Percentiles rank a stretch among this genome's conserved stretches.
phyloP scores from a whole-genome alignment of 2,329 filamentous ascomycete species.

The Neonectria ditissima region DNA sequence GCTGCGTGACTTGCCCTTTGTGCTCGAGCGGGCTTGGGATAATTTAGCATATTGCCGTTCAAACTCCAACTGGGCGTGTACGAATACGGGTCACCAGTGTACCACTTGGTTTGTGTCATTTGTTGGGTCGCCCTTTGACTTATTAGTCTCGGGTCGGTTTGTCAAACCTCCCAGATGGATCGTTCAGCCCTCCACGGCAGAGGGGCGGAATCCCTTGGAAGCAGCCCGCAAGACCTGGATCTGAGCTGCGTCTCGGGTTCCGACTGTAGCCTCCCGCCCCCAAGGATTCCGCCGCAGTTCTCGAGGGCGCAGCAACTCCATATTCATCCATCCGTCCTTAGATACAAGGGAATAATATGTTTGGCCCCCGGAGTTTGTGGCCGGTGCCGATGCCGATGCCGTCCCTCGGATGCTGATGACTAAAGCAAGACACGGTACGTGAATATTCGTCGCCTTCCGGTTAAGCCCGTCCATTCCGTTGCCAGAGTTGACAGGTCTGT shows the following conservation, averaged over 20 bases:
- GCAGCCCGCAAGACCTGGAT: neutral
- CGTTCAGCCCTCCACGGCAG: neutral
- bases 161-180: neutral
- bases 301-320: conserved; percentile 11
- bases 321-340: conserved; percentile 3
- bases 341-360: neutral
- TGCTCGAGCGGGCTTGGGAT: neutral
- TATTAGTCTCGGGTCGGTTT: neutral
- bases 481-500: neutral
- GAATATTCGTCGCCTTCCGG: conserved; percentile 3
- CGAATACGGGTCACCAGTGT: neutral
- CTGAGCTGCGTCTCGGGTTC: conserved; percentile 6
- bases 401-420: conserved; percentile 27
- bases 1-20: too few relatives aligned
- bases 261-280: neutral
- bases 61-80: neutral
- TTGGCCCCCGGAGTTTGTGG: conserved; percentile 2
- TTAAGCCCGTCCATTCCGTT: conserved; percentile 17
- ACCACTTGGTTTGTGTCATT: neutral
- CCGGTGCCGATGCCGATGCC: conserved; percentile 20
- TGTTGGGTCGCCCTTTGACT: neutral
- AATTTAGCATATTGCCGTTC: too few relatives aligned
- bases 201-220: neutral
- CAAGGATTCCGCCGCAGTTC: conserved; percentile 6
- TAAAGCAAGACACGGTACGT: conserved; percentile 16